Conservation (phyloP, 306 rosid species). For the Comarum palustre region DNA sequence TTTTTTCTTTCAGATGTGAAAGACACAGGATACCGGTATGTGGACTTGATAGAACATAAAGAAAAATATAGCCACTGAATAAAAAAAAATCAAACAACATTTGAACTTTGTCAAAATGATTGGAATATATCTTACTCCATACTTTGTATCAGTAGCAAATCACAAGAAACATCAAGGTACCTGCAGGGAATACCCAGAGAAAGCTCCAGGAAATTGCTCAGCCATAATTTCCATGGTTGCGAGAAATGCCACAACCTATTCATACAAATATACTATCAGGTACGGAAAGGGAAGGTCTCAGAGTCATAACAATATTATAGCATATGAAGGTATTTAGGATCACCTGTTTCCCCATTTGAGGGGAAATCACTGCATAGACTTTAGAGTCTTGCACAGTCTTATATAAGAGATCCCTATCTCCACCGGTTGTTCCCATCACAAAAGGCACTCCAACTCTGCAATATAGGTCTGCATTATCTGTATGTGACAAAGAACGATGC, state of each 20-base stretch:
- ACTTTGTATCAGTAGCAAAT: background rate
- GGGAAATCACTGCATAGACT: constrained; percentile 81
- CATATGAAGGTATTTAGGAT: background rate
- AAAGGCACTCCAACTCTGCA: constrained; percentile 82
- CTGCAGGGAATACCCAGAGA: constrained; percentile 86
- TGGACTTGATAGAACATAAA: too few species aligned
- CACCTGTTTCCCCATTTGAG: constrained; percentile 97
- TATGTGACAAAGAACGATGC: constrained; percentile 14
- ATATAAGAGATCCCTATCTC: constrained; percentile 63
- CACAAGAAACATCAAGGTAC: constrained; percentile 33
- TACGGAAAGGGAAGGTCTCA: constrained; percentile 25
- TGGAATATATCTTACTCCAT: constrained; percentile 2
- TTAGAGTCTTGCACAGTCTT: constrained; percentile 72
- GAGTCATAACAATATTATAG: background rate
- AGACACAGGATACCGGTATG: background rate
- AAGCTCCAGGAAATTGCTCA: constrained; percentile 93
- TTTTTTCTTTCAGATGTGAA: background rate
- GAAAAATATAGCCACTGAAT: background rate
- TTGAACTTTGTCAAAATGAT: background rate
- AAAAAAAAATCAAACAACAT: background rate
- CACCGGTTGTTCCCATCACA: constrained; percentile 97
- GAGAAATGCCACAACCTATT: constrained; percentile 78
- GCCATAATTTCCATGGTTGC: constrained; percentile 97
- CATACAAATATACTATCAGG: constrained; percentile 23
- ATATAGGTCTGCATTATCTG: constrained; percentile 82